A percentile compares a stretch with the other conserved stretches of the same genome.
These are phyloP conservation scores for Fomitopsis schrenkii DNA, from an alignment of 1,284 basidiomycete species.

Conservation along the genomic window DNA sequence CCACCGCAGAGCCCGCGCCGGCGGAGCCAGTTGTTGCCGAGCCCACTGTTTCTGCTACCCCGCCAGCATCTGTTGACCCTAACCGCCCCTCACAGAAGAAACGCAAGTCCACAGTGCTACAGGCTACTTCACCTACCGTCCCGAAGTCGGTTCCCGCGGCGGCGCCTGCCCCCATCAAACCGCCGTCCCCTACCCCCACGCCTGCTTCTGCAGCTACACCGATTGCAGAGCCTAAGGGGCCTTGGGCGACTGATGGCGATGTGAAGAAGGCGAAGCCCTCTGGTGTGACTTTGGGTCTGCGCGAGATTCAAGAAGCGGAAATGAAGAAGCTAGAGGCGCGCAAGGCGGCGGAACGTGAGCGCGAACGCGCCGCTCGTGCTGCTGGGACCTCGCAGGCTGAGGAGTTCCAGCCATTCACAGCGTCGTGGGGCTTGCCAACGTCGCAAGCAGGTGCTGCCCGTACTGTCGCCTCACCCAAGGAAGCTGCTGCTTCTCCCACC, in stretches of 20 bases:
- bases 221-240: constrained; percentile 38
- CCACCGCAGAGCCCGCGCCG: constrained; percentile 11
- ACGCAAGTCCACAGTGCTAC: constrained; percentile 24
- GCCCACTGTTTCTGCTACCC: constrained; percentile 5
- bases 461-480: constrained; percentile 37
- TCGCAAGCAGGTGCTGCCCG: constrained; percentile 62
- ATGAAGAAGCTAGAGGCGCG: constrained; percentile 76
- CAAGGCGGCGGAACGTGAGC: constrained; percentile 64
- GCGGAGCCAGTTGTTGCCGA: constrained; percentile 7
- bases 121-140: constrained; percentile 13
- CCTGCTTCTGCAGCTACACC: background rate
- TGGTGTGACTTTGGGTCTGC: constrained; percentile 61
- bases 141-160: constrained; percentile 12
- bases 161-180: constrained; percentile 11
- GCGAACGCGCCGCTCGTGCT: constrained; percentile 52
- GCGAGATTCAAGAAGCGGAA: constrained; percentile 96
- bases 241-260: constrained; percentile 67
- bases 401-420: constrained; percentile 56
- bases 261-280: constrained; percentile 46
- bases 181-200: constrained; percentile 27
- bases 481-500: constrained; percentile 30
- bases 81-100: constrained; percentile 20
- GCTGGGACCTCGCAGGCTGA: constrained; percentile 40
- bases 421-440: constrained; percentile 78
- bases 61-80: constrained; percentile 6